These are phyloP conservation scores for Leishmania major DNA, from an alignment of 208 protist genomes.

Conservation along the genomic window DNA sequence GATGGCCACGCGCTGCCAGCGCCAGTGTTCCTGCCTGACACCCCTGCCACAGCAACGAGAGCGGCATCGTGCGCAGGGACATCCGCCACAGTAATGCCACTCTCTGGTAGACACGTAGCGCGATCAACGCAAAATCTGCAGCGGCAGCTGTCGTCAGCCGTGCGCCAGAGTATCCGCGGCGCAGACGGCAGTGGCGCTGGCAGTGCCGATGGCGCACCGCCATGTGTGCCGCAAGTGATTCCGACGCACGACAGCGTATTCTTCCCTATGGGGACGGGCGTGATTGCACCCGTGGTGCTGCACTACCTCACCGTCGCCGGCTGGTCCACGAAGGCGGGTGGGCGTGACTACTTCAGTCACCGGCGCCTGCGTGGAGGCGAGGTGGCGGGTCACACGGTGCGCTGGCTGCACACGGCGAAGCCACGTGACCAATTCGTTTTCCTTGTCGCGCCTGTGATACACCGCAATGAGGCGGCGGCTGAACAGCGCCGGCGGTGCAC, in stretches of 20 bases:
- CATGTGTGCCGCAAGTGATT: constrained; percentile 17
- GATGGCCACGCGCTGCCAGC: constrained; percentile 36
- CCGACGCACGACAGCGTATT: constrained; percentile 65
- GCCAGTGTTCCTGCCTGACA: constrained; percentile 21
- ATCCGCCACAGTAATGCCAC: constrained; percentile 17
- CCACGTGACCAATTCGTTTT: constrained; percentile 74
- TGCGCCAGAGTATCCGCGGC: constrained; percentile 18
- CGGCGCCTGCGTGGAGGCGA: constrained; percentile 59
- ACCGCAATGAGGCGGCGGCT: not conserved
- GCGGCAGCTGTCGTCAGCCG: constrained; percentile 15
- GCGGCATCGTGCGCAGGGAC: no score
- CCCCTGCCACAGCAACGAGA: no score
- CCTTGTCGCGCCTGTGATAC: constrained; percentile 60
- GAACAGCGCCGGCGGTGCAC: not conserved
- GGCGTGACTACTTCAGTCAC: constrained; percentile 73
- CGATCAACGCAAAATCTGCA: not conserved
- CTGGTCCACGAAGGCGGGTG: constrained; percentile 59
- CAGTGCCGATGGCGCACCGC: not conserved
- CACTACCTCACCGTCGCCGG: constrained; percentile 68
- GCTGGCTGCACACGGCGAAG: constrained; percentile 63
- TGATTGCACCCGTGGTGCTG: constrained; percentile 55
- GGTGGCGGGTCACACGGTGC: constrained; percentile 64
- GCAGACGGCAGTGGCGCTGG: constrained; percentile 14
- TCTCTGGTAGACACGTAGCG: not conserved
- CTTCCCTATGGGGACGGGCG: constrained; percentile 55